Conservation (phyloP, 2,329 filamentous ascomycete genomes). For the Aspergillus texensis region DNA sequence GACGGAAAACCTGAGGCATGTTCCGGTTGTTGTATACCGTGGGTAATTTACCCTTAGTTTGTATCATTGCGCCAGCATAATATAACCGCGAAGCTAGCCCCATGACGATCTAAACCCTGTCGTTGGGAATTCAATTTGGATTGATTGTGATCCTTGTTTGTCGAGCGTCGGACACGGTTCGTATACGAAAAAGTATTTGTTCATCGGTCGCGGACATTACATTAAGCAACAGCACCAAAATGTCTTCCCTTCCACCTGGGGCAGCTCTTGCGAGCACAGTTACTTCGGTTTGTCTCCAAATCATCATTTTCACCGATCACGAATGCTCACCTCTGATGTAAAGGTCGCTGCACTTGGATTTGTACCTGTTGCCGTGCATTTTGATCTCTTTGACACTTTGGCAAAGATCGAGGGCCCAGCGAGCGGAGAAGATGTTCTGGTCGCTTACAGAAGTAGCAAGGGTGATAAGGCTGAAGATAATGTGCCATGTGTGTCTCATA, state of each 20-base stretch:
- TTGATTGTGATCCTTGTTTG: too few relatives aligned
- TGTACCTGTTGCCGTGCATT: slow-evolving; percentile 40
- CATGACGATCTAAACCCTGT: too few relatives aligned
- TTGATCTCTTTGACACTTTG: slow-evolving; percentile 36
- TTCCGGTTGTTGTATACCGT: neutral
- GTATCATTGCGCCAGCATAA: neutral
- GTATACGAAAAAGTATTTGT: neutral
- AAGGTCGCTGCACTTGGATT: slow-evolving; percentile 41
- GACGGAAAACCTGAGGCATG: neutral
- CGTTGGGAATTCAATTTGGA: too few relatives aligned
- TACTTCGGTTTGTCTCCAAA: neutral
- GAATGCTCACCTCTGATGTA: neutral
- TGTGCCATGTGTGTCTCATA: neutral
- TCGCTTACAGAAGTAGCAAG: slow-evolving; percentile 22
- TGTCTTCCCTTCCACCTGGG: neutral
- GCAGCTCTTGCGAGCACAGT: neutral
- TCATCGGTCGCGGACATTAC: neutral
- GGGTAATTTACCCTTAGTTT: neutral
- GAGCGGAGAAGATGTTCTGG: slow-evolving; percentile 31
- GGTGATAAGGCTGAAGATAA: slow-evolving; percentile 5
- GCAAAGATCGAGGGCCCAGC: slow-evolving; percentile 28
- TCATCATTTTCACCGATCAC: neutral
- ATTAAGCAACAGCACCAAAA: neutral
- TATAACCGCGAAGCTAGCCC: neutral
- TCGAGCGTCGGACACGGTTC: too few relatives aligned